phyloP scores from a whole-genome alignment of 2,329 filamentous ascomycete species.

The Colletotrichum falcatum region DNA sequence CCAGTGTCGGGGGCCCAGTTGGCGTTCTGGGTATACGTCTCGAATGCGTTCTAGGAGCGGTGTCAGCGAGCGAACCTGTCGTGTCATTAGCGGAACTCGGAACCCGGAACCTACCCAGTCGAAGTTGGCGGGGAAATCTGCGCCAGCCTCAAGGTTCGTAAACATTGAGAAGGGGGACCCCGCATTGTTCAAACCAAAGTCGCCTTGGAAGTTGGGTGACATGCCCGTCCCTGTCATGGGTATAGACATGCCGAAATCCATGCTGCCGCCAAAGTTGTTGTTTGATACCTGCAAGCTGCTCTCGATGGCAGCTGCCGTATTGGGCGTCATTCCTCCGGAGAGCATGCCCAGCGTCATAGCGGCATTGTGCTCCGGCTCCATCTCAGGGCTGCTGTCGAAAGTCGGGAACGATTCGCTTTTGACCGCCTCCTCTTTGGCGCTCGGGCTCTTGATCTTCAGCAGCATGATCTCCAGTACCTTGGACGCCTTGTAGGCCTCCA shows the following conservation, averaged over 20 bases:
- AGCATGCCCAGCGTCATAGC: conserved; percentile 58
- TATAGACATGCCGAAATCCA: conserved; percentile 57
- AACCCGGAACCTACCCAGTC: conserved; percentile 66
- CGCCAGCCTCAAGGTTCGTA: conserved; percentile 51
- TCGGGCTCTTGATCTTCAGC: conserved; percentile 74
- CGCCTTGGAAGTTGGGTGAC: conserved; percentile 53
- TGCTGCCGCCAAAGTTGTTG: conserved; percentile 55
- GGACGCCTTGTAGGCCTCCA: conserved; percentile 91
- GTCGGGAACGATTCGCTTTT: conserved; percentile 46
- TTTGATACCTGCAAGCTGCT: conserved; percentile 54
- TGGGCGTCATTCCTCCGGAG: conserved; percentile 53
- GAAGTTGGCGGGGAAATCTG: conserved; percentile 63
- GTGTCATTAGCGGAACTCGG: not conserved
- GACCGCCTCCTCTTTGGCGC: conserved; percentile 37
- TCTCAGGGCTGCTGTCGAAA: conserved; percentile 41
- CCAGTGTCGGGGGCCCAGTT: conserved; percentile 65
- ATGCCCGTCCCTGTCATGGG: conserved; percentile 49
- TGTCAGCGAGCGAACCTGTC: conserved; percentile 31
- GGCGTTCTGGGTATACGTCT: conserved; percentile 68
- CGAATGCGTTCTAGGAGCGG: conserved; percentile 62
- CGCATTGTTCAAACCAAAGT: conserved; percentile 50
- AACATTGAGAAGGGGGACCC: conserved; percentile 67
- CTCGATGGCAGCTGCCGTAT: conserved; percentile 45
- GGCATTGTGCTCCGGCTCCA: conserved; percentile 55
- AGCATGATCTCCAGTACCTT: conserved; percentile 87